A percentile compares a stretch with the other conserved stretches of the same genome.
Evolutionary conservation across 495 filamentous ascomycete species (phyloP).

Genomic region (Podospora pseudopauciseta): DNA sequence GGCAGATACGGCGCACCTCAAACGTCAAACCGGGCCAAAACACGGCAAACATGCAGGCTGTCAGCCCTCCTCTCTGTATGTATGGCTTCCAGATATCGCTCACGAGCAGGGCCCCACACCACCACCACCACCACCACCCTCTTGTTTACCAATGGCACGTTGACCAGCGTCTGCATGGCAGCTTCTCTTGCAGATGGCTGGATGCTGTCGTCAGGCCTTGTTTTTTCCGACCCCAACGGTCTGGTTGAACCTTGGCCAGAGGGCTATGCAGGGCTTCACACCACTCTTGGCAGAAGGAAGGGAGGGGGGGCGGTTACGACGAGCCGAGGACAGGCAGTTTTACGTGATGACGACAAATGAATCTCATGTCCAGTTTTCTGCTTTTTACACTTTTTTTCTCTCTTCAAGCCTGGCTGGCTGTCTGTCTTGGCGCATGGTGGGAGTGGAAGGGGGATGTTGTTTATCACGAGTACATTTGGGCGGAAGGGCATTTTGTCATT

Average conservation of each 20-base stretch:
- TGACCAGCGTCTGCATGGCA: background rate
- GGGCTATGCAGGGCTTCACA: too few relatives aligned
- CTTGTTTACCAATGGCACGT: background rate
- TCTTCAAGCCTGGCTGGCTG: too few relatives aligned
- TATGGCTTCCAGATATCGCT: background rate
- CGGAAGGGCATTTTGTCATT: background rate
- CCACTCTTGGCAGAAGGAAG: too few relatives aligned
- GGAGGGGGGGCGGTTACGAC: background rate
- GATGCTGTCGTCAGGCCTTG: background rate
- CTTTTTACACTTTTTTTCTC: too few relatives aligned
- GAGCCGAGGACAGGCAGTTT: background rate
- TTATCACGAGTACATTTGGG: background rate
- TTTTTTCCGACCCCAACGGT: slow-evolving; percentile 2
- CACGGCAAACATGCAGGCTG: background rate
- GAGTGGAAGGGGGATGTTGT: background rate
- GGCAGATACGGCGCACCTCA: too few relatives aligned
- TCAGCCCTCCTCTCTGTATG: background rate
- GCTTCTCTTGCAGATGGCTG: background rate
- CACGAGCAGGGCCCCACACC: background rate
- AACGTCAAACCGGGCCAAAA: background rate
- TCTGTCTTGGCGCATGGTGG: too few relatives aligned
- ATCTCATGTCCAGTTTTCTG: background rate
- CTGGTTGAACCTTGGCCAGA: background rate
- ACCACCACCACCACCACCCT: background rate
- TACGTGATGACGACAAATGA: background rate